These are phyloP conservation scores for Simplicillium aogashimaense DNA, from an alignment of 2,329 filamentous ascomycete species.

Conservation along the genomic window DNA sequence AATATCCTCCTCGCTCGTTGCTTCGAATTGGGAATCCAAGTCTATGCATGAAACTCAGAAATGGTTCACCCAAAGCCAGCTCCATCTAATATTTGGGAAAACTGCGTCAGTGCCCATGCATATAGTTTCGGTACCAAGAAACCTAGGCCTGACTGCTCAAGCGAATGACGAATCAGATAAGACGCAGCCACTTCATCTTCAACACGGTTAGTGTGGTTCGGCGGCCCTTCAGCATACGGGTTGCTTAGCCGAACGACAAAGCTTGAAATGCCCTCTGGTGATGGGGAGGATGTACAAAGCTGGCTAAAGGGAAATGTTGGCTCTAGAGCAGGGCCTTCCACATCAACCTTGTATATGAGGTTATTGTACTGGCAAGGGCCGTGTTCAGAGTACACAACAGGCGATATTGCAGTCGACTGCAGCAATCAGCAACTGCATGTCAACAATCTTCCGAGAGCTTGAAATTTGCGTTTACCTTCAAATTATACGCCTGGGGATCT, in stretches of 20 bases:
- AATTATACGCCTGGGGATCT: no score
- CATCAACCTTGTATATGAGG: constrained; percentile 10
- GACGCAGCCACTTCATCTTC: constrained; percentile 17
- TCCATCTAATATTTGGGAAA: not conserved
- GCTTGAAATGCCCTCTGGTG: not conserved
- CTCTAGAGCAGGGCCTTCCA: constrained; percentile 2
- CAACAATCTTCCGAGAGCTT: no score
- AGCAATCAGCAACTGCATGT: no score
- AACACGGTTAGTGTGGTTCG: constrained; percentile 10
- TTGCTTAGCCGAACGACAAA: constrained; percentile 10
- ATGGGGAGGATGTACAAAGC: constrained; percentile 2
- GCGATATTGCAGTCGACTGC: no score
- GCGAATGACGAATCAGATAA: constrained; percentile 10
- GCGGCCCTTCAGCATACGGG: constrained; percentile 1
- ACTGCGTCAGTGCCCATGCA: constrained; percentile 8
- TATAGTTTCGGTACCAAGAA: constrained; percentile 12
- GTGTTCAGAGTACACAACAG: no score
- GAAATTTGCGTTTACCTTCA: no score
- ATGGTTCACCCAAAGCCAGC: constrained; percentile 12
- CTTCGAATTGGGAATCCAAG: constrained; percentile 9
- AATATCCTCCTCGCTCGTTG: constrained; percentile 3
- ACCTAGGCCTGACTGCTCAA: not conserved
- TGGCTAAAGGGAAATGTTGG: constrained; percentile 1
- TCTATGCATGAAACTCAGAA: constrained; percentile 14
- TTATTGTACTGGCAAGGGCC: constrained; percentile 5